A percentile compares a stretch with the other conserved stretches of the same genome.
These are phyloP conservation scores for Agastache rugosa DNA, from an alignment of 257 asterid genomes.

Conservation along the genomic window DNA sequence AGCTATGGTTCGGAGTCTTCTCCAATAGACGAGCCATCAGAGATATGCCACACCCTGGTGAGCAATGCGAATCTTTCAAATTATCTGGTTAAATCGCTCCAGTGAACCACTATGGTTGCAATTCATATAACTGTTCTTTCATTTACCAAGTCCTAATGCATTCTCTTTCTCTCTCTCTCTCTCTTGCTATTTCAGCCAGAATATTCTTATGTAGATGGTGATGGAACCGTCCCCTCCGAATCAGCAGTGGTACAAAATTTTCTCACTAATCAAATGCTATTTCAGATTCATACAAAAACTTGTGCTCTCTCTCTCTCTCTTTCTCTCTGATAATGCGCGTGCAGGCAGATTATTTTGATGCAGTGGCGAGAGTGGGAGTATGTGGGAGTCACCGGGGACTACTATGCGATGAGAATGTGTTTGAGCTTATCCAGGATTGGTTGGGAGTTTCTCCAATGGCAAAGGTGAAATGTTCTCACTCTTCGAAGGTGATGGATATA, in stretches of 20 bases:
- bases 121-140: background rate
- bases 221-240: slow-evolving; percentile 94
- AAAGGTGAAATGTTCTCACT: slow-evolving; percentile 35
- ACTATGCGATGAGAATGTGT: slow-evolving; percentile 56
- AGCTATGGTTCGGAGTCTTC: slow-evolving; percentile 89
- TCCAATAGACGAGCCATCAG: slow-evolving; percentile 67
- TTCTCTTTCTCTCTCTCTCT: slow-evolving; percentile 1
- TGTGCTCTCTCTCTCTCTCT: background rate
- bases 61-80: slow-evolving; percentile 18
- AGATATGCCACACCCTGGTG: slow-evolving; percentile 81
- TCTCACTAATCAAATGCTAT: background rate
- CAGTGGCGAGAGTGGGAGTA: slow-evolving; percentile 82
- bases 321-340: slow-evolving; percentile 27
- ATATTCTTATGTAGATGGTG: slow-evolving; percentile 81
- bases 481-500: slow-evolving; percentile 62
- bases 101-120: background rate
- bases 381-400: slow-evolving; percentile 66
- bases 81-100: background rate
- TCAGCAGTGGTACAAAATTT: slow-evolving; percentile 66
- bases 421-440: slow-evolving; percentile 64
- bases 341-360: slow-evolving; percentile 79
- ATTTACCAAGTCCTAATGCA: background rate
- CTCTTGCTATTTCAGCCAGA: slow-evolving; percentile 49
- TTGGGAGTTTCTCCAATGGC: slow-evolving; percentile 56
- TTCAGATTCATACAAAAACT: background rate